A percentile compares a stretch with the other conserved stretches of the same genome.
phyloP scores from a whole-genome alignment of 371 early-diverging fungal species.

The Mucor saturninus region DNA sequence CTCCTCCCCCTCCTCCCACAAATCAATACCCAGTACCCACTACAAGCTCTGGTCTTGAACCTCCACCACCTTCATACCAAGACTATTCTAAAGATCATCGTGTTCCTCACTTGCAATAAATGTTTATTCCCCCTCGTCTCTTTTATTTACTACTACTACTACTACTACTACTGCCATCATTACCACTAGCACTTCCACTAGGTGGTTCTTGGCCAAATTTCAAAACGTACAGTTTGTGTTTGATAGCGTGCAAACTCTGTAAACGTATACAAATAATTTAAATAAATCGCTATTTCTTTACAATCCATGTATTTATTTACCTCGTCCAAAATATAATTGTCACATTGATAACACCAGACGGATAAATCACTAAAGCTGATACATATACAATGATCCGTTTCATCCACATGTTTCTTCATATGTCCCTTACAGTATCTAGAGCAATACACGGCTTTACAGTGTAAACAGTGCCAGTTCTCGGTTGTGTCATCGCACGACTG shows the following conservation, averaged over 20 bases:
- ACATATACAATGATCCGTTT: constrained; percentile 27
- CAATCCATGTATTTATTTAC: constrained; percentile 9
- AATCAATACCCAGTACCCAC: constrained; percentile 7
- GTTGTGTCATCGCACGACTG: constrained; percentile 19
- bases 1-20: neutral
- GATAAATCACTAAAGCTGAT: constrained; percentile 38
- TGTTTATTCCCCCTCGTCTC: neutral
- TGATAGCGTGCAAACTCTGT: neutral
- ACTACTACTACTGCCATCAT: neutral
- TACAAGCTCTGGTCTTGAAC: constrained; percentile 2
- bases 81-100: constrained; percentile 32
- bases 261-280: neutral
- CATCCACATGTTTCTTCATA: constrained; percentile 25
- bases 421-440: constrained; percentile 36
- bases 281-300: neutral
- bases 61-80: constrained; percentile 40
- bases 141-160: too few relatives aligned
- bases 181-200: neutral
- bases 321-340: constrained; percentile 28
- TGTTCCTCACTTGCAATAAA: constrained; percentile 4
- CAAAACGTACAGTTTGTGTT: constrained; percentile 22
- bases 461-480: constrained; percentile 42
- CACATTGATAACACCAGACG: constrained; percentile 36
- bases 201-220: constrained; percentile 27
- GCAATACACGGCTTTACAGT: constrained; percentile 25